Conservation (phyloP, 2,329 filamentous ascomycete genomes). For the Leptosphaerulina australis region DNA sequence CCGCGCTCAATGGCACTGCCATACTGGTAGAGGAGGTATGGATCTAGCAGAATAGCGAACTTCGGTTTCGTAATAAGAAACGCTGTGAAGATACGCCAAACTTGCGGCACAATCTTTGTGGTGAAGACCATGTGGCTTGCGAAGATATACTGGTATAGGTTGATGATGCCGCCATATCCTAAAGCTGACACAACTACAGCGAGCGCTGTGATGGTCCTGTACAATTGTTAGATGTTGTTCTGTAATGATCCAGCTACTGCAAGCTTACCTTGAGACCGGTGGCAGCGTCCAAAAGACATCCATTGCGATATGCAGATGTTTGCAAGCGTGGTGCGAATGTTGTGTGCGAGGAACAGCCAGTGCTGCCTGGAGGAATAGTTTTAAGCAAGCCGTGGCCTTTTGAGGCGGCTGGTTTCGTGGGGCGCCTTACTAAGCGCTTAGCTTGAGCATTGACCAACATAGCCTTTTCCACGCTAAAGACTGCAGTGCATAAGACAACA, state of each 20-base stretch:
- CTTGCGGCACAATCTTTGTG: conserved; percentile 58
- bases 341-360: conserved; percentile 40
- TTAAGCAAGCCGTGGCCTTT: conserved; percentile 31
- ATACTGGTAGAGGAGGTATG: conserved; percentile 81
- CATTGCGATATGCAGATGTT: conserved; percentile 49
- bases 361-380: conserved; percentile 41
- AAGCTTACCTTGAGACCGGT: conserved; percentile 67
- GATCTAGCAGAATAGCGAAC: conserved; percentile 70
- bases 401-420: conserved; percentile 19
- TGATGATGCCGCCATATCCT: conserved; percentile 64
- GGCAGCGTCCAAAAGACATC: conserved; percentile 70
- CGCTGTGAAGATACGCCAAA: conserved; percentile 64
- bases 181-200: conserved; percentile 68
- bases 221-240: conserved; percentile 54
- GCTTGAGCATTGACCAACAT: conserved; percentile 6
- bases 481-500: conserved; percentile 18
- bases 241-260: background rate
- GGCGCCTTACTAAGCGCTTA: conserved; percentile 14
- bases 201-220: conserved; percentile 70
- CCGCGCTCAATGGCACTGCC: conserved; percentile 73
- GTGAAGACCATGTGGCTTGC: conserved; percentile 60
- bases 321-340: conserved; percentile 26
- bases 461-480: conserved; percentile 9
- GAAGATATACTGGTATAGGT: conserved; percentile 61
- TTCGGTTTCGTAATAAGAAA: conserved; percentile 64